Percentiles rank a stretch among this genome's conserved stretches.
Conservation (phyloP, 2,329 filamentous ascomycete genomes). For the Polytolypa hystricis region DNA sequence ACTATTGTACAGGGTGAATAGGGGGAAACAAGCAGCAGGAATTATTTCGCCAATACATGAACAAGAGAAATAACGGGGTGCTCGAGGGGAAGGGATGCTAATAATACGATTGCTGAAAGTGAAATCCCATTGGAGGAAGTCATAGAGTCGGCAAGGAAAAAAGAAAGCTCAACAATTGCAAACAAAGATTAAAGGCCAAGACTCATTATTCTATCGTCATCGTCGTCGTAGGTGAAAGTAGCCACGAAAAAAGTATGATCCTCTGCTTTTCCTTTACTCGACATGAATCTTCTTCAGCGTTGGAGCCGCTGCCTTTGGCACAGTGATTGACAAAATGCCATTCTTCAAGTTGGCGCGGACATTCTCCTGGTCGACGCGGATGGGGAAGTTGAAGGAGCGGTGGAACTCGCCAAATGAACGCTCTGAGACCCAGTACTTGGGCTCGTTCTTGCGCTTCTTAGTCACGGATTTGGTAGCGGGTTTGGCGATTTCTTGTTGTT, state of each 20-base stretch:
- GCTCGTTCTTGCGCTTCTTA: slow-evolving; percentile 16
- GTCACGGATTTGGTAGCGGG: slow-evolving; percentile 10
- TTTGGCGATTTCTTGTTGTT: slow-evolving; percentile 17
- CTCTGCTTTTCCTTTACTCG: slow-evolving; percentile 33
- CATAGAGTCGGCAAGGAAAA: background rate
- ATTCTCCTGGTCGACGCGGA: slow-evolving; percentile 45
- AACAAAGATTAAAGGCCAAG: background rate
- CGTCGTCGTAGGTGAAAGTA: too few species aligned
- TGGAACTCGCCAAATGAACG: slow-evolving; percentile 48
- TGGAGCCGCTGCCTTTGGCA: slow-evolving; percentile 44
- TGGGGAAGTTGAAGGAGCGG: slow-evolving; percentile 46
- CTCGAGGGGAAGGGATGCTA: too few species aligned
- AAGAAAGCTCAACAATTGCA: background rate
- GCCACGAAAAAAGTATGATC: background rate
- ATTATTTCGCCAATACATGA: too few species aligned
- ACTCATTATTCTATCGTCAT: too few species aligned
- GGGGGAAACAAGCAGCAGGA: too few species aligned
- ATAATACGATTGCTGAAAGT: too few species aligned
- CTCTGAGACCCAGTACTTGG: slow-evolving; percentile 46
- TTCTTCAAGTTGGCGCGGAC: slow-evolving; percentile 50
- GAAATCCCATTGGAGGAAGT: too few species aligned
- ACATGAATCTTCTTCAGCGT: slow-evolving; percentile 43
- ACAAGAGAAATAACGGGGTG: too few species aligned
- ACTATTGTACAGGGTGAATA: too few species aligned
- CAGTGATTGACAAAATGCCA: slow-evolving; percentile 44